A percentile compares a stretch with the other conserved stretches of the same genome.
Evolutionary conservation across 495 filamentous ascomycete species (phyloP).

Genomic region (Podospora comata): DNA sequence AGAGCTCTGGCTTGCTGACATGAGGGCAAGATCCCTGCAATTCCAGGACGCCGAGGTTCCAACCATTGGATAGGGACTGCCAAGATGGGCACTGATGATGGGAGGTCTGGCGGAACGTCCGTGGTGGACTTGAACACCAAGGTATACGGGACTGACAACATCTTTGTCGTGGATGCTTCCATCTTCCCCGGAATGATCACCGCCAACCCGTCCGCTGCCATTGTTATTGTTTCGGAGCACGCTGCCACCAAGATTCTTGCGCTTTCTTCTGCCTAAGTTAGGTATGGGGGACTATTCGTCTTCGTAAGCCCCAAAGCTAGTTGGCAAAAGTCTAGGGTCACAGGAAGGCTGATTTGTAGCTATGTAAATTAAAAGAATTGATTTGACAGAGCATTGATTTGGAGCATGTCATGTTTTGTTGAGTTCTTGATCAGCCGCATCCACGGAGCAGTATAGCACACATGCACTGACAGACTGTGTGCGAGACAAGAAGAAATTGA

Average conservation of each 20-base stretch:
- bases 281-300: too few relatives aligned
- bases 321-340: too few relatives aligned
- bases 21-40: constrained; percentile 38
- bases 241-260: constrained; percentile 41
- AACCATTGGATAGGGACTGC: constrained; percentile 64
- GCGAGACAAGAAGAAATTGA: background rate
- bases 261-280: constrained; percentile 11
- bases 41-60: constrained; percentile 53
- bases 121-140: constrained; percentile 66
- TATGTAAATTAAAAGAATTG: too few relatives aligned
- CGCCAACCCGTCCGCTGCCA: constrained; percentile 56
- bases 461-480: too few relatives aligned
- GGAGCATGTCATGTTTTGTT: too few relatives aligned
- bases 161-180: constrained; percentile 61
- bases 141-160: constrained; percentile 68
- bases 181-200: constrained; percentile 59
- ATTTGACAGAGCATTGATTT: too few relatives aligned
- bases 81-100: constrained; percentile 65
- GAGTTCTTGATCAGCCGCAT: too few relatives aligned
- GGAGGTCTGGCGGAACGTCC: constrained; percentile 55
- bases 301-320: too few relatives aligned
- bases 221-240: constrained; percentile 54
- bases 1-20: background rate
- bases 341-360: too few relatives aligned
- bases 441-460: too few relatives aligned